phyloP scores from a whole-genome alignment of 2,329 filamentous ascomycete genomes.

The Aspergillus quadricinctus region DNA sequence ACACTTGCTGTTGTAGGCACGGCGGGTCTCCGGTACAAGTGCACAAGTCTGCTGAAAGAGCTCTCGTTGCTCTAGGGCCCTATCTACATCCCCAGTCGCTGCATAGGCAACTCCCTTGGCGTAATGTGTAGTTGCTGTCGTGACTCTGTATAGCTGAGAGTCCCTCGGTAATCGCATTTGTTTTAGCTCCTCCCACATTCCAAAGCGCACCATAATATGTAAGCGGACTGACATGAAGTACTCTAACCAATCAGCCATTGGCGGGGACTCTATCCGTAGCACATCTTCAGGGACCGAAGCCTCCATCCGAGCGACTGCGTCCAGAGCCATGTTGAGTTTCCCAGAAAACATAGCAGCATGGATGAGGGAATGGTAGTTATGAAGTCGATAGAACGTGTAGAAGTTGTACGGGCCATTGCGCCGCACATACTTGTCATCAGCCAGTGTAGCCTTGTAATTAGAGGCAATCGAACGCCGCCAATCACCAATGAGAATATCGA shows the following conservation, averaged over 20 bases:
- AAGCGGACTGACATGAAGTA: slow-evolving; percentile 61
- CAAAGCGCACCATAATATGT: slow-evolving; percentile 69
- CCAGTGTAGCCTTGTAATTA: slow-evolving; percentile 60
- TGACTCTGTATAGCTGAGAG: slow-evolving; percentile 58
- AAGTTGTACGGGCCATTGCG: slow-evolving; percentile 57
- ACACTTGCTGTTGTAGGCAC: slow-evolving; percentile 63
- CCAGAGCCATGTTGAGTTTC: slow-evolving; percentile 57
- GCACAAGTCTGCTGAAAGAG: slow-evolving; percentile 50
- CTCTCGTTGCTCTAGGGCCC: slow-evolving; percentile 49
- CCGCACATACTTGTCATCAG: slow-evolving; percentile 62
- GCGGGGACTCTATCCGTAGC: slow-evolving; percentile 60
- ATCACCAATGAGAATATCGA: slow-evolving; percentile 69
- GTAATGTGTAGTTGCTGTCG: slow-evolving; percentile 63
- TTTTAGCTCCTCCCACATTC: slow-evolving; percentile 64
- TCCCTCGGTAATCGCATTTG: slow-evolving; percentile 54
- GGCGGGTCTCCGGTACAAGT: slow-evolving; percentile 55
- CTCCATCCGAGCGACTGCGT: slow-evolving; percentile 57
- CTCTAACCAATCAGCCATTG: slow-evolving; percentile 77
- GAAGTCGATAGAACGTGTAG: slow-evolving; percentile 68
- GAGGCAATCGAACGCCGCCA: slow-evolving; percentile 62
- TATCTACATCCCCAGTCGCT: slow-evolving; percentile 49
- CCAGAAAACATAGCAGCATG: slow-evolving; percentile 74
- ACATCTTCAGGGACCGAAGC: slow-evolving; percentile 58
- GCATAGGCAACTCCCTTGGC: slow-evolving; percentile 63
- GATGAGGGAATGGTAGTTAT: slow-evolving; percentile 66